Evolutionary conservation across 257 asterid species (phyloP).

Genomic region (Fraxinus americana): DNA sequence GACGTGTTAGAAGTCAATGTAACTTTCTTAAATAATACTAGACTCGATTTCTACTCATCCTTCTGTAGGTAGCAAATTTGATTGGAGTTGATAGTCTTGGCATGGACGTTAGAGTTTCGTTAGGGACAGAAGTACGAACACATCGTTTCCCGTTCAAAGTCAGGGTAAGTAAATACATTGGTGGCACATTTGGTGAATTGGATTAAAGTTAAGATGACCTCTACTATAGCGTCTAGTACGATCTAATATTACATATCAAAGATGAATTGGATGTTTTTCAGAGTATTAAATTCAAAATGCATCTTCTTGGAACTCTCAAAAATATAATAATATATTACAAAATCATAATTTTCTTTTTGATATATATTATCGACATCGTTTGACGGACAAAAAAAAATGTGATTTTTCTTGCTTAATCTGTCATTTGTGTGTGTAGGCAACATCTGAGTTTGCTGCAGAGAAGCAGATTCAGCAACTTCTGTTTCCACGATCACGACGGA

Average conservation of each 20-base stretch:
- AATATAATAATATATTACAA: too few species aligned
- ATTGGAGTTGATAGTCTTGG: slow-evolving; percentile 87
- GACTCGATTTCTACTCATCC: slow-evolving; percentile 14
- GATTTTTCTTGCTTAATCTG: not conserved
- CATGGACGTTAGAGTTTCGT: slow-evolving; percentile 69
- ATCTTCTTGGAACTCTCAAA: not conserved
- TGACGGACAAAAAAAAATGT: not conserved
- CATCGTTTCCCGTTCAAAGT: slow-evolving; percentile 77
- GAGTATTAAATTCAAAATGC: not conserved
- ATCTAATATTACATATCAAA: not conserved
- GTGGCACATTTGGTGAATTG: not conserved
- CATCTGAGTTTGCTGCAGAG: slow-evolving; percentile 66
- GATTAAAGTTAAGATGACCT: not conserved
- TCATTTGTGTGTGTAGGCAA: slow-evolving; percentile 45
- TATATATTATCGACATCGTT: too few species aligned
- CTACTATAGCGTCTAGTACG: not conserved
- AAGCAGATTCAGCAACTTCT: slow-evolving; percentile 79
- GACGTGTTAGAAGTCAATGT: not conserved
- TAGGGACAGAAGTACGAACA: slow-evolving; percentile 67
- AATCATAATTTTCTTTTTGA: too few species aligned
- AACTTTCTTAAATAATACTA: slow-evolving; percentile 6
- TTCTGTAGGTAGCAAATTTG: slow-evolving; percentile 59
- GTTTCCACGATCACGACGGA: slow-evolving; percentile 62
- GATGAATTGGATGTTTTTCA: not conserved
- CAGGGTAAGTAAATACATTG: slow-evolving; percentile 47